Percentiles rank a stretch among this genome's conserved stretches.
These are phyloP conservation scores for Trifolium pratense DNA, from an alignment of 306 rosid genomes.

Conservation along the genomic window DNA sequence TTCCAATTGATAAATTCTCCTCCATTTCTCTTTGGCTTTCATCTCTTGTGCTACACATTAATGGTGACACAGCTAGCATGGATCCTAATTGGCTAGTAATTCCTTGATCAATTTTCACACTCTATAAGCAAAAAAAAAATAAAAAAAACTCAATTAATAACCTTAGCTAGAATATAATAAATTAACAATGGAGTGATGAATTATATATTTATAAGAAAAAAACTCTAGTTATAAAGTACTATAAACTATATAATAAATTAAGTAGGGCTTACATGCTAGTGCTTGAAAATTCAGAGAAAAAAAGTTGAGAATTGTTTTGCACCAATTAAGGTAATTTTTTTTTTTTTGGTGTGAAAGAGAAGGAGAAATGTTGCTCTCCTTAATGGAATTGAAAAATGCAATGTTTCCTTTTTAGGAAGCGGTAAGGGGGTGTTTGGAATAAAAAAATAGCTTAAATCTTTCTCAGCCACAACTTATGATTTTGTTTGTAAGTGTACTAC, in stretches of 20 bases:
- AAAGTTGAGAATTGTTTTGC: background rate
- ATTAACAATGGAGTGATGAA: background rate
- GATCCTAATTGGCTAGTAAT: background rate
- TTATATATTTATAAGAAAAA: background rate
- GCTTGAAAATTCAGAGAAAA: conserved; percentile 31
- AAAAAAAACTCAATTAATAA: background rate
- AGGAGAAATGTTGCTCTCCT: conserved; percentile 1
- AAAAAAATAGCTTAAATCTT: conserved; percentile 46
- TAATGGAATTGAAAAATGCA: conserved; percentile 39
- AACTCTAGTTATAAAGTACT: background rate
- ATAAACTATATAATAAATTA: background rate
- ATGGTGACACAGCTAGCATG: conserved; percentile 84
- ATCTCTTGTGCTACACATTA: conserved; percentile 55
- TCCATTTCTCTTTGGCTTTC: conserved; percentile 66
- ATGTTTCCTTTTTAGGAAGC: conserved; percentile 31
- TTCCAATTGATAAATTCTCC: conserved; percentile 58
- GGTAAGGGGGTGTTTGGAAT: conserved; percentile 34
- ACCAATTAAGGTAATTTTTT: background rate
- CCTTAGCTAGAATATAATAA: background rate
- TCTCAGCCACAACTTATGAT: conserved; percentile 66
- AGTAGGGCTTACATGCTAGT: background rate
- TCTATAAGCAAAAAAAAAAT: background rate
- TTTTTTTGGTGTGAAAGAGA: background rate
- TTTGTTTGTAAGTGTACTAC: conserved; percentile 58
- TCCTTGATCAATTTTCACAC: background rate